Evolutionary conservation across 129 eudicot genomes (phyloP).

Genomic region (Arctium minus): DNA sequence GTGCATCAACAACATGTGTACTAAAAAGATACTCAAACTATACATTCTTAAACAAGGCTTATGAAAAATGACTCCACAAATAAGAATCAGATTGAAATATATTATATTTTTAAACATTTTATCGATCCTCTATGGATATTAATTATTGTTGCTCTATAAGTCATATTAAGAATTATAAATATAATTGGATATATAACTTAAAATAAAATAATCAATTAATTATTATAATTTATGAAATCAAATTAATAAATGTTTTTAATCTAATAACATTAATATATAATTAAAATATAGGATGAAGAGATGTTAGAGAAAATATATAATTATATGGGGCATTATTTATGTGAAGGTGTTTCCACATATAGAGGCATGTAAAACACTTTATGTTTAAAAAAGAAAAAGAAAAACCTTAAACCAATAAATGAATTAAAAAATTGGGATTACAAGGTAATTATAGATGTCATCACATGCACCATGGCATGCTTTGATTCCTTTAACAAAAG

Average conservation of each 20-base stretch:
- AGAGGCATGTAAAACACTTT: constrained; percentile 28
- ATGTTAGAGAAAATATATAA: background rate
- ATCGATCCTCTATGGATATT: no score
- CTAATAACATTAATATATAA: background rate
- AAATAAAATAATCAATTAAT: no score
- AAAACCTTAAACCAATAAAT: constrained; percentile 6
- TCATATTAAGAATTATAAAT: no score
- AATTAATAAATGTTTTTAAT: background rate
- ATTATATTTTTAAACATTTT: no score
- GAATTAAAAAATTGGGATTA: constrained; percentile 23
- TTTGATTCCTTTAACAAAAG: constrained; percentile 46
- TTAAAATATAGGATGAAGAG: constrained; percentile 5
- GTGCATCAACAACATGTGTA: background rate
- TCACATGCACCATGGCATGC: constrained; percentile 62
- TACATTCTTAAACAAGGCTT: no score
- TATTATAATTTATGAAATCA: background rate
- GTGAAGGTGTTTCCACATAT: constrained; percentile 28
- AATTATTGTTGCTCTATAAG: background rate
- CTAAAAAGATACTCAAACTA: background rate
- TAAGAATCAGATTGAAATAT: background rate
- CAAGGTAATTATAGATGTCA: constrained; percentile 37
- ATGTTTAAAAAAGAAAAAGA: background rate
- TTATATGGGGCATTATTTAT: constrained; percentile 7
- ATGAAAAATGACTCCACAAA: background rate
- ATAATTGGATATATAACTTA: no score